Conservation (phyloP, 768 basidiomycete genomes). For the Peribolospora baueri region DNA sequence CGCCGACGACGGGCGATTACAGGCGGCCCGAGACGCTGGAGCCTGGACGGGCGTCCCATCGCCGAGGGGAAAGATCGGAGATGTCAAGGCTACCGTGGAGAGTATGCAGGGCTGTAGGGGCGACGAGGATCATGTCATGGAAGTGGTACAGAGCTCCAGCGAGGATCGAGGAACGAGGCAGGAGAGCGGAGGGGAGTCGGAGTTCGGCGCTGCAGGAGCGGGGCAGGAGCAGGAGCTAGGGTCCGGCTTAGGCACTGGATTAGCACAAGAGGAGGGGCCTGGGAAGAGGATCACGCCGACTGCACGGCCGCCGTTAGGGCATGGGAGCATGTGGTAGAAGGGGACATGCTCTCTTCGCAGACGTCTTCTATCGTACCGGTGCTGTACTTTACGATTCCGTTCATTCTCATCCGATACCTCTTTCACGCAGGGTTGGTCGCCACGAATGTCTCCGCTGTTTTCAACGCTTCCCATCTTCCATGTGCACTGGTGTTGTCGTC, state of each 20-base stretch:
- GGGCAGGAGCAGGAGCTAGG: not conserved
- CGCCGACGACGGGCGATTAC: slow-evolving; percentile 2
- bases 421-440: too few species aligned
- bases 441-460: too few species aligned
- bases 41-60: slow-evolving; percentile 3
- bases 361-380: too few species aligned
- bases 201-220: not conserved
- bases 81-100: slow-evolving; percentile 20
- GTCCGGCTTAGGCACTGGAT: too few species aligned
- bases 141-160: not conserved
- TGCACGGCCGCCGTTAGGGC: slow-evolving; percentile 6
- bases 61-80: slow-evolving; percentile 11
- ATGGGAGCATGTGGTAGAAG: too few species aligned
- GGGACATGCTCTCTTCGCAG: too few species aligned
- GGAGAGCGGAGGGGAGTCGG: not conserved
- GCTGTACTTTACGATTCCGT: too few species aligned
- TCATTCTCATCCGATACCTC: too few species aligned
- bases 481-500: too few species aligned
- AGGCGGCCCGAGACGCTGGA: not conserved
- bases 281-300: slow-evolving; percentile 9
- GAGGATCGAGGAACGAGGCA: not conserved
- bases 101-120: slow-evolving; percentile 13
- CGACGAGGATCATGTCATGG: slow-evolving; percentile 1
- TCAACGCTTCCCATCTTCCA: too few species aligned
- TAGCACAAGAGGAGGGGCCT: too few species aligned